These are phyloP conservation scores for Plasmodiophora brassicae DNA, from an alignment of 208 protist species.

Conservation along the genomic window DNA sequence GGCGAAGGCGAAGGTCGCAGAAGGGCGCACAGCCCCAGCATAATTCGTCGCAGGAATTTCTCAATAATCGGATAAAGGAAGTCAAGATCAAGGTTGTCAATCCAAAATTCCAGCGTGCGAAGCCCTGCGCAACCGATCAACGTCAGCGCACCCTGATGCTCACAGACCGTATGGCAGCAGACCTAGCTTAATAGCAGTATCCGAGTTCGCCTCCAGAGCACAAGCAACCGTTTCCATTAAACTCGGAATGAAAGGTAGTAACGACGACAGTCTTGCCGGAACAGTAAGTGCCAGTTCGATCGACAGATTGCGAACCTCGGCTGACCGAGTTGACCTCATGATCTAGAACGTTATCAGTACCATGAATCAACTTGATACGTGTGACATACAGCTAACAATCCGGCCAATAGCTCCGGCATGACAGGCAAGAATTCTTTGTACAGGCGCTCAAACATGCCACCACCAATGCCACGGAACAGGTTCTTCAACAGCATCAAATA, in stretches of 20 bases:
- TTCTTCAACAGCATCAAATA: background rate
- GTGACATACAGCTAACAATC: conserved; percentile 36
- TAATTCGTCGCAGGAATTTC: conserved; percentile 15
- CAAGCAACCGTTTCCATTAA: conserved; percentile 66
- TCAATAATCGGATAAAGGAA: conserved; percentile 47
- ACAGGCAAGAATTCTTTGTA: conserved; percentile 66
- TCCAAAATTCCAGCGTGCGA: conserved; percentile 51
- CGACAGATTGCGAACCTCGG: conserved; percentile 41
- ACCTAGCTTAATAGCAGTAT: conserved; percentile 19
- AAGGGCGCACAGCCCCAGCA: conserved; percentile 34
- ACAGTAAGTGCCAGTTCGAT: conserved; percentile 72
- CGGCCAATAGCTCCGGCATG: conserved; percentile 50
- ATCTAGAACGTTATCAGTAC: background rate
- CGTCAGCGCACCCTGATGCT: background rate
- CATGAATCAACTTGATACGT: background rate
- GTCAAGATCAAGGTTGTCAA: conserved; percentile 53
- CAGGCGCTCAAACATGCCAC: conserved; percentile 65
- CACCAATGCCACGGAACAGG: conserved; percentile 64
- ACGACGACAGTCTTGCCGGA: conserved; percentile 61
- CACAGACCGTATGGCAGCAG: background rate
- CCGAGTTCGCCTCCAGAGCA: conserved; percentile 46
- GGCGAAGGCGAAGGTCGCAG: conserved; percentile 49
- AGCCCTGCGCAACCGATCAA: conserved; percentile 4
- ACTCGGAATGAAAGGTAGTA: conserved; percentile 65
- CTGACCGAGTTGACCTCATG: background rate